A percentile compares a stretch with the other conserved stretches of the same genome.
phyloP scores from a whole-genome alignment of 441 rosid species.

The Gossypium laxum region DNA sequence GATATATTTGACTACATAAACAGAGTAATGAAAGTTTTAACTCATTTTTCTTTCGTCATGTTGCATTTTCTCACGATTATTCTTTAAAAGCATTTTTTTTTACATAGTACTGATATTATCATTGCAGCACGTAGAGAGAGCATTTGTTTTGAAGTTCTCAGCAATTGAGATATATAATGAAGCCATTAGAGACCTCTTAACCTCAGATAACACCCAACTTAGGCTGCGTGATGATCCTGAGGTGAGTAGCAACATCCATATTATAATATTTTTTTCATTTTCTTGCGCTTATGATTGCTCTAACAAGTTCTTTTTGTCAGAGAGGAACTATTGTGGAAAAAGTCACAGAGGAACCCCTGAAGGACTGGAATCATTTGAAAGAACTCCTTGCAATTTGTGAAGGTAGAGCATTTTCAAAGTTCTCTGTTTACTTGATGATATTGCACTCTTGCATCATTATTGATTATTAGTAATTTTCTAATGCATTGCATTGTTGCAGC shows the following conservation, averaged over 20 bases:
- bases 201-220: slow-evolving; percentile 49
- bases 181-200: slow-evolving; percentile 76
- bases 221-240: slow-evolving; percentile 85
- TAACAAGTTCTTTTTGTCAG: slow-evolving; percentile 27
- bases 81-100: slow-evolving; percentile 1
- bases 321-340: slow-evolving; percentile 70
- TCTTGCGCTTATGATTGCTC: slow-evolving; percentile 9
- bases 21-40: slow-evolving; percentile 37
- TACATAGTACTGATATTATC: neutral
- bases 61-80: neutral
- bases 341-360: slow-evolving; percentile 44
- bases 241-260: slow-evolving; percentile 33
- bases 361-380: slow-evolving; percentile 50
- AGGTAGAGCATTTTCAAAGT: slow-evolving; percentile 34
- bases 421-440: slow-evolving; percentile 15
- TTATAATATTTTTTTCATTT: neutral
- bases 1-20: slow-evolving; percentile 68
- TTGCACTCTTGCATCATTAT: neutral
- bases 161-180: slow-evolving; percentile 96
- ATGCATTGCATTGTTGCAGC: slow-evolving; percentile 33
- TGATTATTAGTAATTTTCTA: neutral
- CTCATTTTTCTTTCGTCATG: slow-evolving; percentile 12
- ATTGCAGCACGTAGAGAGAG: slow-evolving; percentile 77
- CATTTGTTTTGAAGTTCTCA: slow-evolving; percentile 67
- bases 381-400: slow-evolving; percentile 62